These are phyloP conservation scores for Capsella bursapastoris DNA, from an alignment of 345 rosid species.

Conservation along the genomic window DNA sequence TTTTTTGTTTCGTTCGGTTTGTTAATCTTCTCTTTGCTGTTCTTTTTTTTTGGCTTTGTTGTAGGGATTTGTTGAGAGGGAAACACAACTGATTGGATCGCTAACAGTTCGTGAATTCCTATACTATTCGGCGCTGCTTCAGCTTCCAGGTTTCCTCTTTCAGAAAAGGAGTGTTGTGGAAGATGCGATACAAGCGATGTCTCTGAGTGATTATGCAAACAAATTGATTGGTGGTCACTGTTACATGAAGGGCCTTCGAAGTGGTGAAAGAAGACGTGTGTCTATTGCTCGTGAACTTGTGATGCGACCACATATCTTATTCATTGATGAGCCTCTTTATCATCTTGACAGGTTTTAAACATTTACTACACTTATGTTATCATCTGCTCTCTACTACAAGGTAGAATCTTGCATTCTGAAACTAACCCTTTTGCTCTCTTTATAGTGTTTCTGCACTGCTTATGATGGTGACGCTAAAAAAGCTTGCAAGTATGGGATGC, in stretches of 20 bases:
- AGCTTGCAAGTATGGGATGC: constrained; percentile 97
- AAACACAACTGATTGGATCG: constrained; percentile 77
- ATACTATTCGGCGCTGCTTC: constrained; percentile 95
- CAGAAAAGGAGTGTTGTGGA: constrained; percentile 89
- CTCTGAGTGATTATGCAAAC: constrained; percentile 86
- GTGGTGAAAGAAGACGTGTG: constrained; percentile 96
- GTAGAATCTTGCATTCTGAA: constrained; percentile 11
- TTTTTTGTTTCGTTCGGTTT: background rate
- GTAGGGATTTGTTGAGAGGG: constrained; percentile 94
- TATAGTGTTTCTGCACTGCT: constrained; percentile 94
- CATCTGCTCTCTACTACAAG: background rate
- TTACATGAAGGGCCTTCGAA: constrained; percentile 87
- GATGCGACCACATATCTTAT: constrained; percentile 89
- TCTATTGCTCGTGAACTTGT: constrained; percentile 98
- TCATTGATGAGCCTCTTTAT: constrained; percentile 98
- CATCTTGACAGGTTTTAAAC: constrained; percentile 79
- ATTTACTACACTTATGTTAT: constrained; percentile 12
- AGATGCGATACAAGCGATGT: constrained; percentile 99
- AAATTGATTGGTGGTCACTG: constrained; percentile 97
- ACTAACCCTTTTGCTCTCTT: background rate
- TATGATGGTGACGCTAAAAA: constrained; percentile 99
- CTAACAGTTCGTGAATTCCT: constrained; percentile 93
- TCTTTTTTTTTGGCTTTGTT: constrained; percentile 20
- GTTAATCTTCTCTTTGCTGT: background rate
- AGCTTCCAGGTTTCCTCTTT: constrained; percentile 94